Evolutionary conservation across 2,329 filamentous ascomycete species (phyloP), one percentile per base, ranked within the genome.

Genomic region (Penicillium sp.): DNA sequence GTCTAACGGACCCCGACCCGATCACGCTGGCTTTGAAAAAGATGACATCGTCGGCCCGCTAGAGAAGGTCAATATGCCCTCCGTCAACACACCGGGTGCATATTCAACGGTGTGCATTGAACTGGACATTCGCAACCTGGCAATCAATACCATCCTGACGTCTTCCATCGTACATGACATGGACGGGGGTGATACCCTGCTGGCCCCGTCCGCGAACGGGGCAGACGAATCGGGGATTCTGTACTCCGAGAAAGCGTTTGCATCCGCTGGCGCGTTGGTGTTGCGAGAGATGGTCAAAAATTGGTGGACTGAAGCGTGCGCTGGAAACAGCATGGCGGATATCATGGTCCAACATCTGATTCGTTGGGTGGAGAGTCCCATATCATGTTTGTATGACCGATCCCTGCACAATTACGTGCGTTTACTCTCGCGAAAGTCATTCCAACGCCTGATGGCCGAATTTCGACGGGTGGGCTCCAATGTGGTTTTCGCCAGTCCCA

Each of bases 21-120:
- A 99, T 65, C 93, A 99, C 69, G 93, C 90, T 39, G 93, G 93
- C 0, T 90, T 96, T 66, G 93, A 99, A 66, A 87, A 85, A 52
- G 94, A 99, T 61, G 89, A 97, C 66, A 81, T 96, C 24, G 73
- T 87, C 0, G 87, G 87, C 0, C 81, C 87, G 2, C 77, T 97
- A 27, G 91, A 98, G 56, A 86, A 80, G 9, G 87, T 95, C 11
- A 84, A 88, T 50, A 95, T 97, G 89, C 91, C 93, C 1, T 85
- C 85, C 11, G 82, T 95, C 65, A 98, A 98, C 66, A 91, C 89
- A 43, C 87, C 91, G 0, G 91, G 90, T 36, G 94, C 91, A 0
- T 98, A 95, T 66, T 86, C 90, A 1, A 95, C 91, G 0, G 93
- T 98, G 3, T 98, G 93, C 65, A 93, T 98, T 53, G 93, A 99